Conservation (phyloP, 805 yeast genomes). For the Allodekkera sacchari region DNA sequence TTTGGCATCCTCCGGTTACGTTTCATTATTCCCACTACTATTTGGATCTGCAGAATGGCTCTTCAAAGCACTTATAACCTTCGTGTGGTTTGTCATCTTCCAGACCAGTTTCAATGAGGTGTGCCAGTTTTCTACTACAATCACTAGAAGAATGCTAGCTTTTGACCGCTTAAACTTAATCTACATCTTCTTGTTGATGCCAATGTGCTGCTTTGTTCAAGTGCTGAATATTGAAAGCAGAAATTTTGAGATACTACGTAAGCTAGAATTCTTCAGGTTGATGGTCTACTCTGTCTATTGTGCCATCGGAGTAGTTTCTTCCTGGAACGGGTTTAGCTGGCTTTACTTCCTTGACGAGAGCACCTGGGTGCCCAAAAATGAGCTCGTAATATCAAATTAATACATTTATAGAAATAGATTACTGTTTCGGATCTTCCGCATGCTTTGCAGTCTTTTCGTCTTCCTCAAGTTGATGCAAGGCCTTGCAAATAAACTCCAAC, state of each 20-base stretch:
- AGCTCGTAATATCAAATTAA: no score
- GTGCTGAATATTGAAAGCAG: constrained; percentile 48
- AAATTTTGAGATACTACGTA: constrained; percentile 44
- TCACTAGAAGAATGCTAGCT: constrained; percentile 43
- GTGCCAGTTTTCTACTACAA: constrained; percentile 34
- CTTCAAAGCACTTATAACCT: constrained; percentile 67
- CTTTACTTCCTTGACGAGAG: constrained; percentile 75
- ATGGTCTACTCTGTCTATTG: constrained; percentile 85
- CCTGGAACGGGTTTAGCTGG: constrained; percentile 90
- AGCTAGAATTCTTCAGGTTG: constrained; percentile 64
- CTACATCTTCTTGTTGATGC: constrained; percentile 60
- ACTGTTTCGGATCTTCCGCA: no score
- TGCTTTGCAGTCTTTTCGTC: no score
- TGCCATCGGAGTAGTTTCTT: constrained; percentile 70
- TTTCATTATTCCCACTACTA: constrained; percentile 81
- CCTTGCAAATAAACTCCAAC: no score
- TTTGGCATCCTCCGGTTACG: constrained; percentile 72
- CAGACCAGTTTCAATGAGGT: constrained; percentile 66
- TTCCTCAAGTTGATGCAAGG: no score
- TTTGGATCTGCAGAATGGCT: constrained; percentile 74
- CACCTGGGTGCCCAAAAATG: constrained; percentile 38
- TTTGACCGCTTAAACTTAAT: constrained; percentile 63
- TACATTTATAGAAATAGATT: neutral
- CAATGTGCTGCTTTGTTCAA: constrained; percentile 42
- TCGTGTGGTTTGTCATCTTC: constrained; percentile 78